Base-by-base conservation (phyloP, 176 grass and related monocot genomes). In the Dactylis glomerata region DNA sequence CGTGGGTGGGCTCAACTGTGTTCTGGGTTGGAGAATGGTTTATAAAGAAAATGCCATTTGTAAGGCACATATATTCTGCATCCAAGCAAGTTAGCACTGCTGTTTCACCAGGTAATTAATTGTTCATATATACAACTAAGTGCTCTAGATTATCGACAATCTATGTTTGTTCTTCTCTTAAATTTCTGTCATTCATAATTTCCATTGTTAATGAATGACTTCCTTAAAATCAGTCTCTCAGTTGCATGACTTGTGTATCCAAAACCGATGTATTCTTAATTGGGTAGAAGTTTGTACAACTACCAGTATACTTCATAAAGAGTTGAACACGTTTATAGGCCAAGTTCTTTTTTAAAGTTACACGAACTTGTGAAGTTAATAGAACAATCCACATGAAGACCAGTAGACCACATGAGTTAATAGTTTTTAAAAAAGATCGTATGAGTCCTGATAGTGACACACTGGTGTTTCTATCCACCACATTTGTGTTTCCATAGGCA, bases 61-160 rank as follows among this genome's bases (percentile, higher is more conserved):
- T 93, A 87, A 91, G 89, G 78, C 91, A 97, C 66, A 97, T 97
- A 86, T 99, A 99, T 86, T 96, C 96, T 71, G 96, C 96, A 87
- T 99, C 96, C 79, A 99, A 99, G 62, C 96, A 99, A 93, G 94
- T 99, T 72, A 99, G 96, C 61, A 96, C 91, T 86, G 93, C 93
- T 47, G 91, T 99, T 81, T 96, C 96, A 92, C 91, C 96, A 87
- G 96, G 96, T 99, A 62, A 84, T 91, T 52, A 30, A 58, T 32
- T 79, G 22, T 11, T 54, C 42, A 70, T 31, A 28, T 45, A 8
- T 45, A 8, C 10, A n/a, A 5, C 28, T 28, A 37, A 7, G 11
- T 46, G 15, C 22, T 78, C 45, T 45, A 51, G 55, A 83, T 79
- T 78, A 40, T 37, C 65, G 8, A 47, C 27, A 5, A 30, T 73